A percentile compares a stretch with the other conserved stretches of the same genome.
Evolutionary conservation across 1,284 basidiomycete species (phyloP).

Genomic region (Cryptococcus maquisensis): DNA sequence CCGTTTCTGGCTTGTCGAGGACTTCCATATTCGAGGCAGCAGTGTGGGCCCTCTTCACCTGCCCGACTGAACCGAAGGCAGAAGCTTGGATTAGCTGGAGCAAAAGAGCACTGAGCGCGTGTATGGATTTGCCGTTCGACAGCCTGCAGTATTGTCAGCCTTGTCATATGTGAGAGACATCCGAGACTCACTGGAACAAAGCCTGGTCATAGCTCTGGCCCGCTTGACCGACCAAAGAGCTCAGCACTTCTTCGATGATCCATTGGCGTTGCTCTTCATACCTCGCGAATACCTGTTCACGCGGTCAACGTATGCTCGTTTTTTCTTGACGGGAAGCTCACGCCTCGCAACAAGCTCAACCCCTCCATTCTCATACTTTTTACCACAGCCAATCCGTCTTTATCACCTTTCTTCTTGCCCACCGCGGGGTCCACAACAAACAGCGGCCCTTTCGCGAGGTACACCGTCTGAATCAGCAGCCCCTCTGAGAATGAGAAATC

Average conservation of each 20-base stretch:
- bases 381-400: conserved; percentile 65
- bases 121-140: conserved; percentile 62
- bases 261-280: conserved; percentile 84
- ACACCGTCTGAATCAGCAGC: conserved; percentile 84
- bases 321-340: conserved; percentile 50
- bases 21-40: conserved; percentile 59
- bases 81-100: conserved; percentile 95
- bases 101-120: conserved; percentile 84
- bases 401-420: conserved; percentile 49
- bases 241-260: conserved; percentile 94
- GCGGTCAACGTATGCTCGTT: conserved; percentile 1
- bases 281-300: conserved; percentile 72
- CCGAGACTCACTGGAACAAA: conserved; percentile 66
- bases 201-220: conserved; percentile 82
- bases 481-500: conserved; percentile 74
- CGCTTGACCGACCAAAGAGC: conserved; percentile 80
- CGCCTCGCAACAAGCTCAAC: conserved; percentile 73
- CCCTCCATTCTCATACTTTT: conserved; percentile 75
- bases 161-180: neutral
- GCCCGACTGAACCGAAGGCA: conserved; percentile 62
- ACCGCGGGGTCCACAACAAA: conserved; percentile 66
- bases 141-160: conserved; percentile 33
- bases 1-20: neutral
- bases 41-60: conserved; percentile 47
- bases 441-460: conserved; percentile 86